Evolutionary conservation across 345 rosid species (phyloP), one percentile per base, ranked within the genome.

Genomic region (Trapa incisa): DNA sequence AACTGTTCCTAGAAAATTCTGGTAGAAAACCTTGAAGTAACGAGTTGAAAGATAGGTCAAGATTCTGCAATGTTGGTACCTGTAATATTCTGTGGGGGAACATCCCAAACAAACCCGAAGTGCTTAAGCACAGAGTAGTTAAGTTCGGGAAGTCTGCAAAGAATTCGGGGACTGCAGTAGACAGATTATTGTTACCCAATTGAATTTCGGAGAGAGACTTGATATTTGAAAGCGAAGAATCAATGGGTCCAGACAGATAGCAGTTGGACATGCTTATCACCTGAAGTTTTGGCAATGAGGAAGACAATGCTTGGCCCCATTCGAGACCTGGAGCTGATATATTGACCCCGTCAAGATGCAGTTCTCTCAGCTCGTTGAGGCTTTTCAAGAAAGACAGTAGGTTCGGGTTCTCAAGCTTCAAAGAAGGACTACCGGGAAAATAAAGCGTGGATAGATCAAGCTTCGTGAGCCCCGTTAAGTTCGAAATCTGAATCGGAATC

Each of bases 391-490:
- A 52, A 64, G 4, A 42, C 13, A 1, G 48, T 3, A 82, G 70
- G 52, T 76, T 73, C 17, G 86, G 80, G 35, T 75, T 75, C 72
- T 73, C 68, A 13, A 80, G 76, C 65, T 68, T 67, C 68, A 77
- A 63, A 0, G 70, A 7, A 45, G 4, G 0, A 15, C 0, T 0
- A 22, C 54, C 72, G 9, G 38, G 36, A 37, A 8, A 41, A 9
- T 5, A 41, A n/a, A 7, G 0, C 6, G 38, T 0, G 36, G 91
- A 82, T 7, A 86, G 71, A 72, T 83, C 88, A 37, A 86, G 84
- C 41, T 60, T 73, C 2, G 76, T 79, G 77, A 86, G 68, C 62
- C 38, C 75, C 17, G 65, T 64, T 84, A 86, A 0, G 15, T 37
- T 3, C 17, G 86, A 82, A 68, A 82, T 64, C 69, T 47, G 63